Percentiles rank a stretch among this genome's conserved stretches.
These are phyloP conservation scores for Solanum verrucosum DNA, from an alignment of 257 asterid species.

Conservation along the genomic window DNA sequence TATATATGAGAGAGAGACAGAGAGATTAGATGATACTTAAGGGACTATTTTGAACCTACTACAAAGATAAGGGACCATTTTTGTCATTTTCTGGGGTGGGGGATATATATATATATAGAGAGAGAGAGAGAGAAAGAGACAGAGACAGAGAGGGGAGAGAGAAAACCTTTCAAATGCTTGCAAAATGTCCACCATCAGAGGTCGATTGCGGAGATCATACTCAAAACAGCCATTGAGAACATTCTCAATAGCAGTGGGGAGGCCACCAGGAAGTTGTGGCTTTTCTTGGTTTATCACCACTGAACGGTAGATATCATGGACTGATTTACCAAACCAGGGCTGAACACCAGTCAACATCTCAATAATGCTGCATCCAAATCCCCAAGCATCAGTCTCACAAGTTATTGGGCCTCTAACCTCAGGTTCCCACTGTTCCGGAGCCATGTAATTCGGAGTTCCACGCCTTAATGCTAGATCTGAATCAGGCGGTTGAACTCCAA, in stretches of 20 bases:
- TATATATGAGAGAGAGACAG: too few species aligned
- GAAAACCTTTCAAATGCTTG: constrained; percentile 46
- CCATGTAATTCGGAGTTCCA: constrained; percentile 65
- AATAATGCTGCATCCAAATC: constrained; percentile 52
- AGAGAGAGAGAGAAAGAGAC: background rate
- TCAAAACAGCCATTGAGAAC: constrained; percentile 54
- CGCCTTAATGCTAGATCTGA: constrained; percentile 26
- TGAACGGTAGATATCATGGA: constrained; percentile 29
- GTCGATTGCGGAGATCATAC: constrained; percentile 55
- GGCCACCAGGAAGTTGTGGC: constrained; percentile 52
- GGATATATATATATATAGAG: too few species aligned
- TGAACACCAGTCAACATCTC: constrained; percentile 57
- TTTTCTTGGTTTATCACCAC: constrained; percentile 44
- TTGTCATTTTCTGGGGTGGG: background rate
- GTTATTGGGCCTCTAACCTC: constrained; percentile 60
- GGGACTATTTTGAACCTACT: background rate
- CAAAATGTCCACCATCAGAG: constrained; percentile 45
- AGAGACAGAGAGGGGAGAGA: background rate
- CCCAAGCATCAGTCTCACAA: constrained; percentile 66
- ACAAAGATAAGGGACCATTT: background rate
- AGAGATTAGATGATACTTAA: too few species aligned
- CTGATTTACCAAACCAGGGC: constrained; percentile 50
- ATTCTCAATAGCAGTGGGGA: constrained; percentile 41
- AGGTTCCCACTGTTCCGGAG: constrained; percentile 74
- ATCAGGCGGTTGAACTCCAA: constrained; percentile 30